phyloP scores from a whole-genome alignment of 257 asterid species.

The Parsonsia alboflavescens region DNA sequence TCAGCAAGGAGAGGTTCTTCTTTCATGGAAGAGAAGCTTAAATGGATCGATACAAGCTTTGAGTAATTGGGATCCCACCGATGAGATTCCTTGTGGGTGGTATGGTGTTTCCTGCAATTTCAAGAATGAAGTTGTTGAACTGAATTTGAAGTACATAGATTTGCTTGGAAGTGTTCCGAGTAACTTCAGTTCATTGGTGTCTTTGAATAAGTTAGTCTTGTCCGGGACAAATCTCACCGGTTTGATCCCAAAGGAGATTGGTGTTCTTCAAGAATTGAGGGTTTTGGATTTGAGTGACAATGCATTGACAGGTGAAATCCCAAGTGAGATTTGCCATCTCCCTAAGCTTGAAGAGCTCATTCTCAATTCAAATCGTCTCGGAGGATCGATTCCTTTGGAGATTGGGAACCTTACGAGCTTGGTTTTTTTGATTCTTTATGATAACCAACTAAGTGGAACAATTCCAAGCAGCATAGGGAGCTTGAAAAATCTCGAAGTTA shows the following conservation, averaged over 20 bases:
- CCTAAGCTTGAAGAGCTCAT: slow-evolving; percentile 41
- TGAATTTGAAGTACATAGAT: slow-evolving; percentile 51
- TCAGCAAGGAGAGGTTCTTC: slow-evolving; percentile 54
- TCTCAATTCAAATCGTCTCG: slow-evolving; percentile 47
- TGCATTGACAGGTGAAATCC: slow-evolving; percentile 55
- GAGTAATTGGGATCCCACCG: slow-evolving; percentile 49
- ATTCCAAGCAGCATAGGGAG: slow-evolving; percentile 55
- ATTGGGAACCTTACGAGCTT: slow-evolving; percentile 49
- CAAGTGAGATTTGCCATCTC: slow-evolving; percentile 35
- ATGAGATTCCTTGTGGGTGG: slow-evolving; percentile 45
- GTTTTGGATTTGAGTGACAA: slow-evolving; percentile 61
- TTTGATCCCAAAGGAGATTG: slow-evolving; percentile 43
- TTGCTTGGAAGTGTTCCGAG: slow-evolving; percentile 46
- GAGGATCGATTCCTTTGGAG: slow-evolving; percentile 46
- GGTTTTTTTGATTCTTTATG: slow-evolving; percentile 41
- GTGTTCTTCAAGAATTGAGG: slow-evolving; percentile 32
- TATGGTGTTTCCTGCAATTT: slow-evolving; percentile 48
- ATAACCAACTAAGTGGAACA: slow-evolving; percentile 54
- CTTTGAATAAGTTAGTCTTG: slow-evolving; percentile 40
- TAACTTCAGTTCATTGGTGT: slow-evolving; percentile 38
- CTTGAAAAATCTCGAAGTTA: slow-evolving; percentile 42
- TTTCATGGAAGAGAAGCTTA: slow-evolving; percentile 49
- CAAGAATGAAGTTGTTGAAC: slow-evolving; percentile 40
- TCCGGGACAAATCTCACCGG: slow-evolving; percentile 62
- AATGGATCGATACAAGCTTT: slow-evolving; percentile 46